These are phyloP conservation scores for Mortierella hygrophila DNA, from an alignment of 192 early-diverging fungal genomes.

Conservation along the genomic window DNA sequence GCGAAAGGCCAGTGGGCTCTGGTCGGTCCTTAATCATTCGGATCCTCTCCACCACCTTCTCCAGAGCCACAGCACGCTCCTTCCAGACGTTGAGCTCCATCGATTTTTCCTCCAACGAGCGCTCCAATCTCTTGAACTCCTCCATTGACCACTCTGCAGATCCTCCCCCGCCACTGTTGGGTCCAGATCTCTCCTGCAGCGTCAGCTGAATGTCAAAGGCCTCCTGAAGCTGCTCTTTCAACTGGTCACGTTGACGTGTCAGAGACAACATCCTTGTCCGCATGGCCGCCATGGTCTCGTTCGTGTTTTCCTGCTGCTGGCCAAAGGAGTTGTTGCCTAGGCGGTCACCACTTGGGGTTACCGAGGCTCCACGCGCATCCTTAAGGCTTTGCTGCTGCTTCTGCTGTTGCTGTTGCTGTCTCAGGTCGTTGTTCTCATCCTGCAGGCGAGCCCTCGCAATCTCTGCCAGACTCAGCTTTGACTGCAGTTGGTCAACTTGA, in stretches of 20 bases:
- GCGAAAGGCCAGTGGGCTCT: constrained; percentile 38
- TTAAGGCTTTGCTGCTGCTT: neutral
- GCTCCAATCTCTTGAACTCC: constrained; percentile 48
- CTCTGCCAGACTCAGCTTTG: constrained; percentile 42
- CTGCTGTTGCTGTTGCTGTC: constrained; percentile 14
- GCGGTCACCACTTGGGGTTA: neutral
- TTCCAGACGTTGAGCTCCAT: constrained; percentile 43
- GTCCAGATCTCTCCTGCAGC: constrained; percentile 31
- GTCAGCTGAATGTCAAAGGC: constrained; percentile 52
- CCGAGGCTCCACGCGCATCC: neutral
- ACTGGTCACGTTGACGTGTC: constrained; percentile 44
- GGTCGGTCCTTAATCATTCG: constrained; percentile 54
- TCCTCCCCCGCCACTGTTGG: constrained; percentile 12
- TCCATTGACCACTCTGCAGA: constrained; percentile 45
- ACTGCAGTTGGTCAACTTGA: constrained; percentile 50
- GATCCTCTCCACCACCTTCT: constrained; percentile 53
- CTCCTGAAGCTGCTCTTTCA: constrained; percentile 50
- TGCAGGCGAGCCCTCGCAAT: constrained; percentile 42
- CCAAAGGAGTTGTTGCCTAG: neutral
- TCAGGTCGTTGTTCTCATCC: constrained; percentile 43
- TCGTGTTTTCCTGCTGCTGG: neutral
- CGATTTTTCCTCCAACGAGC: constrained; percentile 47
- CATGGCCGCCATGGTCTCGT: constrained; percentile 45
- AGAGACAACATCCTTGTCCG: constrained; percentile 45
- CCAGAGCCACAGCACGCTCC: constrained; percentile 48